Percentiles rank a stretch among this genome's conserved stretches.
phyloP scores from a whole-genome alignment of 2,329 filamentous ascomycete species.

The Ceratocystis huliohia region DNA sequence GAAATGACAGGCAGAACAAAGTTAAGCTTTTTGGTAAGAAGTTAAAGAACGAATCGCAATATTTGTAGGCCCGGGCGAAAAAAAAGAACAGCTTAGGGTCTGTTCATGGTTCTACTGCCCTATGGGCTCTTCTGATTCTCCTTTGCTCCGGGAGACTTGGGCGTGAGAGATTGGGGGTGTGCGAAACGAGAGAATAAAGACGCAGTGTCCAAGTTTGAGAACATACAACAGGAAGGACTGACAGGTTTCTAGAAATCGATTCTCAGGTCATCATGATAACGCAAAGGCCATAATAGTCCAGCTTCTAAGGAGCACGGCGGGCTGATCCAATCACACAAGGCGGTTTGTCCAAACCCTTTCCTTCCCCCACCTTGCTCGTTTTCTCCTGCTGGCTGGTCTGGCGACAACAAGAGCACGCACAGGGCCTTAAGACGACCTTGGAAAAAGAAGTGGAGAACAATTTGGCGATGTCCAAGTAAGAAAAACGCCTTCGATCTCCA shows the following conservation, averaged over 20 bases:
- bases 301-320: not conserved
- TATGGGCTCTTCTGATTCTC: no score
- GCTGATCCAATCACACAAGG: not conserved
- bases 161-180: not conserved
- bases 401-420: not conserved
- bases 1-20: slow-evolving; percentile 7
- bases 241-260: slow-evolving; percentile 2
- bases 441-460: not conserved
- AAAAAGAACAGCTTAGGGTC: not conserved
- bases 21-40: slow-evolving; percentile 5
- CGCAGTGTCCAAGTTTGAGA: not conserved
- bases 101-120: not conserved
- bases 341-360: not conserved
- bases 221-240: not conserved
- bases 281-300: not conserved
- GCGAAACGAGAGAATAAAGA: not conserved
- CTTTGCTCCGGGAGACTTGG: not conserved
- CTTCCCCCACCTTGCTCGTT: not conserved
- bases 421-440: not conserved
- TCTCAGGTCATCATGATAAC: not conserved
- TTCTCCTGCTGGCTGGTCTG: not conserved
- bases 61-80: not conserved
- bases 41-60: not conserved
- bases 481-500: no score
- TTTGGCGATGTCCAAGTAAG: no score